Evolutionary conservation across 2,329 filamentous ascomycete genomes (phyloP).

Genomic region (Pyricularia grisea): DNA sequence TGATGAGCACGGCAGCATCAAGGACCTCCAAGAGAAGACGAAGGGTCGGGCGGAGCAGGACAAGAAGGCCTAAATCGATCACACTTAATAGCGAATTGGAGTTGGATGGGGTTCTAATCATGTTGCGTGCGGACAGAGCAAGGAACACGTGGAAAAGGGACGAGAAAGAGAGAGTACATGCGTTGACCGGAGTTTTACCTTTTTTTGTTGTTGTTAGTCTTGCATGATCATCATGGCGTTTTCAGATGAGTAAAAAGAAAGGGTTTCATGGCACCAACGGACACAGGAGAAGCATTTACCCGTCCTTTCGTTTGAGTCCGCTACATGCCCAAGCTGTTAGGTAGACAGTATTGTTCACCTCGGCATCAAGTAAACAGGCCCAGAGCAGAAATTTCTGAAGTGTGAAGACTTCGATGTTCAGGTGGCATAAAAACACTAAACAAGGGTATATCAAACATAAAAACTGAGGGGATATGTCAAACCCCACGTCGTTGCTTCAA

Average conservation of each 20-base stretch:
- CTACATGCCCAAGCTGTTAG: neutral
- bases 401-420: neutral
- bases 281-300: neutral
- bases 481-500: neutral
- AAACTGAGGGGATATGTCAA: neutral
- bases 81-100: neutral
- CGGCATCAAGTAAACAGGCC: neutral
- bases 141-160: too few relatives aligned
- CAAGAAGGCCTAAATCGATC: slow-evolving; percentile 30
- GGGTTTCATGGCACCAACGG: neutral
- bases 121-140: neutral
- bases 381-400: neutral
- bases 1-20: slow-evolving; percentile 16
- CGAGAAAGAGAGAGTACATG: neutral
- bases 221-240: neutral
- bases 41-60: slow-evolving; percentile 41
- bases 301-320: neutral
- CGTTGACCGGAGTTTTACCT: neutral
- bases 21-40: slow-evolving; percentile 49
- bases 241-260: neutral
- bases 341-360: neutral
- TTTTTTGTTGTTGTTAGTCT: neutral
- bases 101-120: neutral
- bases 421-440: neutral
- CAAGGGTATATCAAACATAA: neutral